A percentile compares a stretch with the other conserved stretches of the same genome.
Evolutionary conservation across 2,329 filamentous ascomycete species (phyloP).

Genomic region (Cordyceps farinosa): DNA sequence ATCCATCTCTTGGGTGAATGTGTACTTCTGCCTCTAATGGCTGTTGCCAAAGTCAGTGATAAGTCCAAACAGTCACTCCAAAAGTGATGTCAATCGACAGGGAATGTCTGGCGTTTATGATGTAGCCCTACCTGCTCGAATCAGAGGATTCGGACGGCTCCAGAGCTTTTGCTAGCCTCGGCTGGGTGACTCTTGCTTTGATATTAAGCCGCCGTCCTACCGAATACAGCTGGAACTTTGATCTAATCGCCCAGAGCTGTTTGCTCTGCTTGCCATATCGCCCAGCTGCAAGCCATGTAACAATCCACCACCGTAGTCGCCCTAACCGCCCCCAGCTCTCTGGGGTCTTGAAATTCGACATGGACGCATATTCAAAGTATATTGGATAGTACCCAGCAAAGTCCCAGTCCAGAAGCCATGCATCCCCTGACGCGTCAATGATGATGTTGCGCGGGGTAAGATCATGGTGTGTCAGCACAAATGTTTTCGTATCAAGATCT

Average conservation of each 20-base stretch:
- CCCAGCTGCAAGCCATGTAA: constrained; percentile 3
- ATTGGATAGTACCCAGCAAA: constrained; percentile 2
- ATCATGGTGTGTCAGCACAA: constrained; percentile 1
- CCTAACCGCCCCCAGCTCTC: neutral
- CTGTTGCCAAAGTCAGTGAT: too few relatives aligned
- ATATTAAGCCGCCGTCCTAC: neutral
- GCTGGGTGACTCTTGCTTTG: neutral
- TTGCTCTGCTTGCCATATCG: neutral
- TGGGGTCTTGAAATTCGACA: constrained; percentile 3
- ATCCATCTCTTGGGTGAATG: too few relatives aligned
- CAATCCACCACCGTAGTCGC: constrained; percentile 2
- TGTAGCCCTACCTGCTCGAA: too few relatives aligned
- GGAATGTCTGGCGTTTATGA: too few relatives aligned
- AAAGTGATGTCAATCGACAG: too few relatives aligned
- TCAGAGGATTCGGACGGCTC: neutral
- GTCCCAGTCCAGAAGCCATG: constrained; percentile 5
- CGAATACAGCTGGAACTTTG: neutral
- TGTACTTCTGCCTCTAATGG: too few relatives aligned
- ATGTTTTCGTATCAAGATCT: neutral
- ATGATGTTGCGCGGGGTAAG: neutral
- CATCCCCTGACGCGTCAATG: neutral
- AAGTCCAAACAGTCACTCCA: too few relatives aligned
- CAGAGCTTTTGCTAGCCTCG: neutral
- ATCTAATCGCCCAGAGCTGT: neutral
- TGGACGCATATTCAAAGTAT: neutral